Conservation (phyloP, 2,329 filamentous ascomycete genomes). For the Neonectria faginata region DNA sequence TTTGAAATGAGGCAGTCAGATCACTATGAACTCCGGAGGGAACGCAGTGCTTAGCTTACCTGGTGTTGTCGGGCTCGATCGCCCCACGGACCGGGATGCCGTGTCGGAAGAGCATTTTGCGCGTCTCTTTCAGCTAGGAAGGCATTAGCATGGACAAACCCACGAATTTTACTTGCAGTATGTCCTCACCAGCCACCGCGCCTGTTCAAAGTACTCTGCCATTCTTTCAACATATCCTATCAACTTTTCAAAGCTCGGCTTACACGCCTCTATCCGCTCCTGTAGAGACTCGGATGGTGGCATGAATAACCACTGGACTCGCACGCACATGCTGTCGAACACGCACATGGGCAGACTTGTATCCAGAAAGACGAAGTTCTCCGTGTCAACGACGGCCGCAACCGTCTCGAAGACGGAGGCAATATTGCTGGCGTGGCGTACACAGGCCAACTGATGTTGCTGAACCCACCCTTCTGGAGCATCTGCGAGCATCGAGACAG, state of each 20-base stretch:
- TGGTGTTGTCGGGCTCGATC: background rate
- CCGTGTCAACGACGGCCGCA: background rate
- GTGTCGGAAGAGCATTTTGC: conserved; percentile 9
- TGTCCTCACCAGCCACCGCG: conserved; percentile 12
- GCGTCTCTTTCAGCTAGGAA: conserved; percentile 8
- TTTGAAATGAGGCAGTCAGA: background rate
- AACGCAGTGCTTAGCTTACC: conserved; percentile 1
- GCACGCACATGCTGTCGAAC: conserved; percentile 14
- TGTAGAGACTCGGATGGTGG: background rate
- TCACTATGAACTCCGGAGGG: no score
- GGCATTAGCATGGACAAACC: background rate
- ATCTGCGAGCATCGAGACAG: conserved; percentile 1
- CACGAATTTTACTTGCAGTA: background rate
- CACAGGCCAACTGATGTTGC: conserved; percentile 11
- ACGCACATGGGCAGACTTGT: conserved; percentile 20
- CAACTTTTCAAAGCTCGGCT: conserved; percentile 9
- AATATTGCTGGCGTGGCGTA: conserved; percentile 16
- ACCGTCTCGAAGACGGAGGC: conserved; percentile 12
- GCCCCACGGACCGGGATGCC: conserved; percentile 1
- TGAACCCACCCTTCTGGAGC: conserved; percentile 10
- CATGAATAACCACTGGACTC: conserved; percentile 19
- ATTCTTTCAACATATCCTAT: conserved; percentile 15
- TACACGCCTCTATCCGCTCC: conserved; percentile 11
- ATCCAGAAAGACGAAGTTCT: conserved; percentile 18
- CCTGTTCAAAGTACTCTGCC: conserved; percentile 15